Evolutionary conservation across 371 early-diverging fungal genomes (phyloP).

Genomic region (Lichtheimia hyalospora): DNA sequence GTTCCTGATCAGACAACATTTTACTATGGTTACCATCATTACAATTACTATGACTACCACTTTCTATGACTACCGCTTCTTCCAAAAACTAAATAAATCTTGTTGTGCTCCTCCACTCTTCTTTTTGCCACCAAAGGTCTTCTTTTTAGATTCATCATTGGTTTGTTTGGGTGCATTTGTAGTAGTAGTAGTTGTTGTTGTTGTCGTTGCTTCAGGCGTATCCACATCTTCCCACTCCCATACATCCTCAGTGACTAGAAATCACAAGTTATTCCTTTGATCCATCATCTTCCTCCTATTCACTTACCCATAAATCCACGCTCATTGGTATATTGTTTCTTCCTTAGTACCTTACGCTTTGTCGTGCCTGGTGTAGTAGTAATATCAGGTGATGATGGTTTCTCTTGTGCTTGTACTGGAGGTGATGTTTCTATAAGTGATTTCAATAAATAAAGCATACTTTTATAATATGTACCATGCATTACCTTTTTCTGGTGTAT

Average conservation of each 20-base stretch:
- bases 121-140: not conserved
- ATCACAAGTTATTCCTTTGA: not conserved
- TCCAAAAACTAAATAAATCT: not conserved
- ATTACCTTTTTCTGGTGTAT: not conserved
- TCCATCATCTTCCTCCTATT: not conserved
- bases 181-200: no score
- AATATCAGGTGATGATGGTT: not conserved
- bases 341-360: not conserved
- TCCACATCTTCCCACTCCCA: slow-evolving; percentile 1
- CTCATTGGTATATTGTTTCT: slow-evolving; percentile 5
- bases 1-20: no score
- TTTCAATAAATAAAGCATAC: not conserved
- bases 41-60: no score
- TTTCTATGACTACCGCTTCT: no score
- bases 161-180: no score
- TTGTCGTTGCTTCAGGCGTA: not conserved
- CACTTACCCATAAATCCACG: slow-evolving; percentile 6
- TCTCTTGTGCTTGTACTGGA: not conserved
- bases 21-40: no score
- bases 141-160: no score
- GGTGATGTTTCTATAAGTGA: not conserved
- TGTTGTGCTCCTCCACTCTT: not conserved
- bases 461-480: not conserved
- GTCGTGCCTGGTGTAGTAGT: not conserved
- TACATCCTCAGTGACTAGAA: slow-evolving; percentile 3